Conservation (phyloP, 208 protist genomes). For the Strigomonas culicis region DNA sequence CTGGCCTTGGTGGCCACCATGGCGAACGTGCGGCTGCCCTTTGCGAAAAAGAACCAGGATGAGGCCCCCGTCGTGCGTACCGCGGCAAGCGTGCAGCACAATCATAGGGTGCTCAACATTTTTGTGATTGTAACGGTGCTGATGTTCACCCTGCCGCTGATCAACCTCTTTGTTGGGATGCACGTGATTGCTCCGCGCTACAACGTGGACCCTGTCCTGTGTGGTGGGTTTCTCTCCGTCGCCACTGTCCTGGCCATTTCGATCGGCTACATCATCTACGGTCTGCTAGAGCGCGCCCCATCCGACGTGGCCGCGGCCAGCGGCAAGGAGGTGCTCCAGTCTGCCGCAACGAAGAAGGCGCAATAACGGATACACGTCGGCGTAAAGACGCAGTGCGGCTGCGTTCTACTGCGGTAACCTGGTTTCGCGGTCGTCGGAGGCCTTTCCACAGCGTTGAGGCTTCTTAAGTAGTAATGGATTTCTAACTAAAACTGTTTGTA, state of each 20-base stretch:
- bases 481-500: too few relatives aligned
- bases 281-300: constrained; percentile 41
- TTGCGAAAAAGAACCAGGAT: background rate
- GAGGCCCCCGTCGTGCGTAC: background rate
- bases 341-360: constrained; percentile 32
- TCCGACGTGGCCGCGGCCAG: background rate
- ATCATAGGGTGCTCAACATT: constrained; percentile 32
- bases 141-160: constrained; percentile 72
- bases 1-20: constrained; percentile 17
- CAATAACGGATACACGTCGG: constrained; percentile 26
- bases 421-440: too few relatives aligned
- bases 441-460: too few relatives aligned
- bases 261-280: constrained; percentile 56
- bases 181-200: constrained; percentile 45
- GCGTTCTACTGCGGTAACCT: too few relatives aligned
- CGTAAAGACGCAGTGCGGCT: too few relatives aligned
- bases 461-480: too few relatives aligned
- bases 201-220: constrained; percentile 37
- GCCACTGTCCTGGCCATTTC: constrained; percentile 42
- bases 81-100: constrained; percentile 15
- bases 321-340: background rate
- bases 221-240: constrained; percentile 64
- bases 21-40: constrained; percentile 27
- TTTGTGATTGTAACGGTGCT: constrained; percentile 51
- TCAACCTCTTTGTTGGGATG: constrained; percentile 57